phyloP scores from a whole-genome alignment of 768 basidiomycete species.

The Pleurotus giganteus region DNA sequence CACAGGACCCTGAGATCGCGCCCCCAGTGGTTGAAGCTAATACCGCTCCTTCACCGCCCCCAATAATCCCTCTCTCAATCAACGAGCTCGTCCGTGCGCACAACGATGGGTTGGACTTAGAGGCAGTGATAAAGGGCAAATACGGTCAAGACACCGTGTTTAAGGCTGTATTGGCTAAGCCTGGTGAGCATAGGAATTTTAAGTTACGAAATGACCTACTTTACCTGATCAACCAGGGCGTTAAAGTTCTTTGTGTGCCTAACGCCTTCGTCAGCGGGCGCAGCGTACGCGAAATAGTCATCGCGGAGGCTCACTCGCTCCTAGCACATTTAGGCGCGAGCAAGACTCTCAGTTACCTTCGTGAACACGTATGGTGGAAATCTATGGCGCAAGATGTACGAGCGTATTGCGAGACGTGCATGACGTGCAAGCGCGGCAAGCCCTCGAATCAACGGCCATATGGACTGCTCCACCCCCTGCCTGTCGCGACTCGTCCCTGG shows the following conservation, averaged over 20 bases:
- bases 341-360: conserved; percentile 29
- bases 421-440: conserved; percentile 15
- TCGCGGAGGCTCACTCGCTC: conserved; percentile 21
- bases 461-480: conserved; percentile 16
- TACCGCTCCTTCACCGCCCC: not conserved
- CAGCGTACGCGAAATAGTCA: conserved; percentile 24
- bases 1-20: not conserved
- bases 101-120: conserved; percentile 12
- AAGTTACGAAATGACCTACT: conserved; percentile 13
- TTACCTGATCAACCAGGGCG: conserved; percentile 13
- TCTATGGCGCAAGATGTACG: conserved; percentile 22
- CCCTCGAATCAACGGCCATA: conserved; percentile 13
- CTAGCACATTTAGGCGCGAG: conserved; percentile 26
- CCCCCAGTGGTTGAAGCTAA: not conserved
- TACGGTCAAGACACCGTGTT: conserved; percentile 23
- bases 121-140: not conserved
- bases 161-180: conserved; percentile 12
- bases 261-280: conserved; percentile 8
- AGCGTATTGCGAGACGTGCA: conserved; percentile 26
- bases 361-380: conserved; percentile 20
- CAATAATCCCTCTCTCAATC: not conserved
- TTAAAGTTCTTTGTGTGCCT: conserved; percentile 19
- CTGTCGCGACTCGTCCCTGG: conserved; percentile 21
- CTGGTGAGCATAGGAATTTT: conserved; percentile 17
- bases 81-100: not conserved